These are phyloP conservation scores for Hypoxylon intermedium DNA, from an alignment of 495 filamentous ascomycete genomes.

Conservation along the genomic window DNA sequence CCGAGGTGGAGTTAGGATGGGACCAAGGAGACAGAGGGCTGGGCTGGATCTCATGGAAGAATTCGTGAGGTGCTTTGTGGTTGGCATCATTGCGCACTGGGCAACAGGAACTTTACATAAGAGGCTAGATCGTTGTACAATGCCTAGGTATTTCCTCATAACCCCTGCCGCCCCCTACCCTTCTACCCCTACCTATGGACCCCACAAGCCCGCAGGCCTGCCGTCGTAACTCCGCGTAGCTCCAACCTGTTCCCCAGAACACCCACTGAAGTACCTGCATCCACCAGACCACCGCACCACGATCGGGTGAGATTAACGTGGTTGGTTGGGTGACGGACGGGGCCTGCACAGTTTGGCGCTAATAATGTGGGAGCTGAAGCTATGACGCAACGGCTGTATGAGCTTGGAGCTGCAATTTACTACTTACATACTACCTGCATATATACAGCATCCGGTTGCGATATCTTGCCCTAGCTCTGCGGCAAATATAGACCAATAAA, in stretches of 20 bases:
- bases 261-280: too few species aligned
- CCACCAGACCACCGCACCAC: neutral
- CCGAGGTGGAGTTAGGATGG: neutral
- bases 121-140: conserved; percentile 15
- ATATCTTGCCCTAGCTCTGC: too few species aligned
- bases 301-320: neutral
- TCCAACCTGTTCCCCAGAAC: too few species aligned
- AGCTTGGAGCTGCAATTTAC: neutral
- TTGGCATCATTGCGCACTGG: conserved; percentile 27
- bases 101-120: conserved; percentile 21
- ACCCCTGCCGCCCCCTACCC: neutral
- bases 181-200: conserved; percentile 2
- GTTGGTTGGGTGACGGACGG: neutral
- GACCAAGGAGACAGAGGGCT: too few species aligned
- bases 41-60: neutral
- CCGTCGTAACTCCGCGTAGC: neutral
- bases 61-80: conserved; percentile 7
- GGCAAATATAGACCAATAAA: too few species aligned
- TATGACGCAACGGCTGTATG: neutral
- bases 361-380: neutral
- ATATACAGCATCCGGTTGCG: too few species aligned
- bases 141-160: too few species aligned
- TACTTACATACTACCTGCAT: too few species aligned
- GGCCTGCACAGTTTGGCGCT: neutral
- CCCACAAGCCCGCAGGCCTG: neutral